Conservation (phyloP, 768 basidiomycete species). For the Lentinula aciculospora region DNA sequence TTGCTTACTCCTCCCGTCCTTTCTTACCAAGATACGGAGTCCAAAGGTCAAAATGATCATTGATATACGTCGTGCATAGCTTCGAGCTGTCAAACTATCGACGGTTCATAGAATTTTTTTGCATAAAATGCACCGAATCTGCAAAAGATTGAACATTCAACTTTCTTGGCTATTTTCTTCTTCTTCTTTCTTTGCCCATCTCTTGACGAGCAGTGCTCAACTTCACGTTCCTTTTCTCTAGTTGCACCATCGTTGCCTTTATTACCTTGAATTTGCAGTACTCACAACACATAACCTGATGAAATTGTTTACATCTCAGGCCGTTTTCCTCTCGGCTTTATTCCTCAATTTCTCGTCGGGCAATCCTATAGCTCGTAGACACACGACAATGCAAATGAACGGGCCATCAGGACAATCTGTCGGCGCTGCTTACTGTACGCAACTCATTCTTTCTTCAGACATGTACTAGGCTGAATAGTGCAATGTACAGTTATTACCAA, state of each 20-base stretch:
- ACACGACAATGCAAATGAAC: conserved; percentile 4
- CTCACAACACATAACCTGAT: neutral
- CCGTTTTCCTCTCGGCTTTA: neutral
- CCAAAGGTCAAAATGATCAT: no score
- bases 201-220: conserved; percentile 5
- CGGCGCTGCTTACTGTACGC: conserved; percentile 20
- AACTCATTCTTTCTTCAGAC: neutral
- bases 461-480: conserved; percentile 1
- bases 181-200: neutral
- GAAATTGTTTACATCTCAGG: neutral
- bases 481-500: conserved; percentile 27
- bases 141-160: neutral
- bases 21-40: no score
- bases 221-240: neutral
- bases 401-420: neutral
- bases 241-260: neutral
- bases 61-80: no score
- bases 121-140: neutral
- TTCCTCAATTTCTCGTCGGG: neutral
- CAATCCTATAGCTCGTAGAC: neutral
- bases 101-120: no score
- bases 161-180: neutral
- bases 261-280: neutral
- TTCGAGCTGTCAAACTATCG: no score
- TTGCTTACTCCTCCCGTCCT: no score